phyloP scores from a whole-genome alignment of 1,284 basidiomycete genomes.

The Kalmanozyma brasiliensis region DNA sequence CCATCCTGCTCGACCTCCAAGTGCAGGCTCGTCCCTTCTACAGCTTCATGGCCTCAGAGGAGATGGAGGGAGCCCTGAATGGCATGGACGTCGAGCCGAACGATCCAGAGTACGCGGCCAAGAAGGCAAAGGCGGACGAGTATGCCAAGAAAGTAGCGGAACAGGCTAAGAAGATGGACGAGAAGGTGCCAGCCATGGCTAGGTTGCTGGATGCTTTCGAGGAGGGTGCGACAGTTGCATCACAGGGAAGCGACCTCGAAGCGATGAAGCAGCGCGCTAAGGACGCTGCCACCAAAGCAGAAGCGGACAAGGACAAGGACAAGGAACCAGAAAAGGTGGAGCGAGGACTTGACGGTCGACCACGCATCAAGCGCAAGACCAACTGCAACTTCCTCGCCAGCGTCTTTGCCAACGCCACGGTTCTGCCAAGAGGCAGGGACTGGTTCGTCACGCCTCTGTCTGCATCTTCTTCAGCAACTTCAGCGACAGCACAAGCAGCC shows the following conservation, averaged over 20 bases:
- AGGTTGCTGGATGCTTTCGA: constrained; percentile 65
- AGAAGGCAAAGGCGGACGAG: constrained; percentile 49
- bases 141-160: constrained; percentile 49
- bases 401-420: constrained; percentile 66
- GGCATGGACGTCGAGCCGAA: constrained; percentile 63
- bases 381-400: constrained; percentile 67
- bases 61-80: constrained; percentile 53
- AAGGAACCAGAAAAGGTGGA: constrained; percentile 47
- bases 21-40: constrained; percentile 63
- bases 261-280: constrained; percentile 60
- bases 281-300: constrained; percentile 43
- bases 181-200: constrained; percentile 60
- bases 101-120: constrained; percentile 57
- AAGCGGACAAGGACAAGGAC: constrained; percentile 27
- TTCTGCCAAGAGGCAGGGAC: constrained; percentile 61
- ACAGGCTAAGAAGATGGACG: constrained; percentile 52
- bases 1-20: constrained; percentile 75
- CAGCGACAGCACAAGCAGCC: constrained; percentile 50
- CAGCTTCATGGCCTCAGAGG: constrained; percentile 57
- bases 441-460: constrained; percentile 62
- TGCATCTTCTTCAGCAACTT: constrained; percentile 44
- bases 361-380: constrained; percentile 60
- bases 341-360: constrained; percentile 48
- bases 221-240: constrained; percentile 63
- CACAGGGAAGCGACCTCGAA: constrained; percentile 52